phyloP scores from a whole-genome alignment of 2,329 filamentous ascomycete species.

The Chaetomiaceae sp. region DNA sequence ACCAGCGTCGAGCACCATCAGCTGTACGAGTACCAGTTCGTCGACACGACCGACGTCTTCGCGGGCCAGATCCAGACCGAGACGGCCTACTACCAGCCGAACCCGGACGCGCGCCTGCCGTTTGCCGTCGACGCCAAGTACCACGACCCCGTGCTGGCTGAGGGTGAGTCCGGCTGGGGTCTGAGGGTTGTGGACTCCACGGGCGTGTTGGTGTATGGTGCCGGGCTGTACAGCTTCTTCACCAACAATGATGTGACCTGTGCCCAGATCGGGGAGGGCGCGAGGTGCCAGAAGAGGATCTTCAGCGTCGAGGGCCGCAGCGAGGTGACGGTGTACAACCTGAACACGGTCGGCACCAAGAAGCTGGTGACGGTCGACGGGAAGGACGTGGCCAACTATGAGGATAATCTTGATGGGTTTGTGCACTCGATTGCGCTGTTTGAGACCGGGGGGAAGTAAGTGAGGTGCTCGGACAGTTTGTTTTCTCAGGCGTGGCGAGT shows the following conservation, averaged over 20 bases:
- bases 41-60: constrained; percentile 52
- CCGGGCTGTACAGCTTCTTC: constrained; percentile 57
- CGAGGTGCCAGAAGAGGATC: constrained; percentile 38
- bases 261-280: constrained; percentile 32
- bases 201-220: constrained; percentile 52
- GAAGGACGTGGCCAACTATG: constrained; percentile 21
- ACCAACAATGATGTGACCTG: constrained; percentile 48
- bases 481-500: no score
- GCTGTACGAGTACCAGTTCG: constrained; percentile 60
- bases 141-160: constrained; percentile 46
- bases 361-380: constrained; percentile 34
- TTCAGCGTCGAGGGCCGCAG: constrained; percentile 36
- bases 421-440: constrained; percentile 24
- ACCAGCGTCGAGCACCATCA: constrained; percentile 57
- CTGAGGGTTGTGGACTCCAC: constrained; percentile 51
- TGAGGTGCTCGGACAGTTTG: no score
- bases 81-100: constrained; percentile 62
- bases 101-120: constrained; percentile 48
- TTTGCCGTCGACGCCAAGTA: constrained; percentile 40
- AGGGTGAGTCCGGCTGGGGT: constrained; percentile 49
- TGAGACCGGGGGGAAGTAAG: not conserved
- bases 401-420: constrained; percentile 25
- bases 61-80: constrained; percentile 61
- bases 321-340: constrained; percentile 39
- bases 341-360: constrained; percentile 42